Base-by-base conservation (phyloP, 2,329 filamentous ascomycete species). In the Graphiopsis chlorocephala region DNA sequence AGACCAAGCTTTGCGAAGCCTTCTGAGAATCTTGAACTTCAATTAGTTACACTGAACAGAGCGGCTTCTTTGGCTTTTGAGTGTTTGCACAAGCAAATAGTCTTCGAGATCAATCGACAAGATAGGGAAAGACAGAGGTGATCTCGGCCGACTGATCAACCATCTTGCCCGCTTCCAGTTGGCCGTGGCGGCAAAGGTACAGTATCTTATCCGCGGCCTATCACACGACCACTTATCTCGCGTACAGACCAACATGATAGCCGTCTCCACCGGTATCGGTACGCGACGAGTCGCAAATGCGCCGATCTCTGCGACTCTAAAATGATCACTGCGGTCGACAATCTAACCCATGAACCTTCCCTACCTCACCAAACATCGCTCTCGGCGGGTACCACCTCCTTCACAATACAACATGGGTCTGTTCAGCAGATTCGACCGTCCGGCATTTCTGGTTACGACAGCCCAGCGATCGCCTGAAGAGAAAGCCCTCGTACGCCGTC, bases 401-500 rank as follows among this genome's bases (percentile, higher is more conserved):
- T 35, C 53, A 38, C 15, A 56, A 12, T 26, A 38, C 52, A 17
- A 26, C 3, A 56, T 56, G 66, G 65, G 63, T 47, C 62, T 68
- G 23, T 68, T 68, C 59, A 42, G 56, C 17, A 64, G 63, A 38
- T 31, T 56, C 31, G 53, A 56, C 31, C 61, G 57, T 15, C 67
- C 66, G 4, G 66, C 68, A 33, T 64, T 69, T 35, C 63, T 67
- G 60, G 64, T 68, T 25, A 62, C 65, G 20, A 48, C 69, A 26
- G 60, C 70, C 56, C 68, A 70, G 55, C 67, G 70, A 42, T 69
- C 69, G 11, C 66, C 72, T 26, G 76, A 76, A 52, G 78, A 79
- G 66, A 74, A 72, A 64, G 73, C 72, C 8, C 70, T 79, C 17
- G 76, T 79, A 10, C 71, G 74, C 33, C 72, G 75, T 25, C 73